Conservation (phyloP, 495 filamentous ascomycete genomes). For the Penicillium daleae region DNA sequence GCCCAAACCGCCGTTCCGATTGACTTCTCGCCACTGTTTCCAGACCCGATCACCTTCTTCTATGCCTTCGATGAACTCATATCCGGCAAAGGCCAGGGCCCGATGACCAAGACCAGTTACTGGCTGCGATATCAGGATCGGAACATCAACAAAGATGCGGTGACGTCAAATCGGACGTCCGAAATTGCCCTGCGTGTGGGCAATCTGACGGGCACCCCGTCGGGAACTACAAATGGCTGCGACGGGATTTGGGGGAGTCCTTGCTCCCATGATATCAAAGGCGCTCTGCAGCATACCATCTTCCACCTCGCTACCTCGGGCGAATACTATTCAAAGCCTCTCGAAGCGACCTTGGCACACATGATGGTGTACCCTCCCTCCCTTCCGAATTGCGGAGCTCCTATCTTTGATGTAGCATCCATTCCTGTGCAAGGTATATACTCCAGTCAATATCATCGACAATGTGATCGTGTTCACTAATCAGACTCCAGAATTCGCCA, state of each 20-base stretch:
- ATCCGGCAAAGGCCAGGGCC: slow-evolving; percentile 38
- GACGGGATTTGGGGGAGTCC: slow-evolving; percentile 45
- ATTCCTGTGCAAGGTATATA: slow-evolving; percentile 45
- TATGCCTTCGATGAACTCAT: slow-evolving; percentile 46
- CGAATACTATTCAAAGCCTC: slow-evolving; percentile 36
- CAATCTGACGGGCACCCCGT: slow-evolving; percentile 44
- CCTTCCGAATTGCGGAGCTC: slow-evolving; percentile 36
- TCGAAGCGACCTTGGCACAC: slow-evolving; percentile 36
- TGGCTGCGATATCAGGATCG: slow-evolving; percentile 45
- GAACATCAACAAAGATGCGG: slow-evolving; percentile 36
- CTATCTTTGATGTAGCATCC: slow-evolving; percentile 40
- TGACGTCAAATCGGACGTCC: slow-evolving; percentile 45
- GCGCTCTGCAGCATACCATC: slow-evolving; percentile 31
- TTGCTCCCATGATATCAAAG: slow-evolving; percentile 43
- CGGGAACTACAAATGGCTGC: slow-evolving; percentile 45
- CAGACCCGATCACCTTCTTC: slow-evolving; percentile 41
- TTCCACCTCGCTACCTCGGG: slow-evolving; percentile 36
- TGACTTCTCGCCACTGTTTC: slow-evolving; percentile 43
- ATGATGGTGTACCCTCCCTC: slow-evolving; percentile 31
- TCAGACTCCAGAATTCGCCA: slow-evolving; percentile 39
- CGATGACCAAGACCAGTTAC: slow-evolving; percentile 46
- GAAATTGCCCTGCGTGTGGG: slow-evolving; percentile 48
- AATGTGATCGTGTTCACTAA: neutral
- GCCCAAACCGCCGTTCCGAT: slow-evolving; percentile 47
- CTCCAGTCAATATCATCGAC: neutral